Conservation (phyloP, 345 rosid species). For the Camelina hispida region DNA sequence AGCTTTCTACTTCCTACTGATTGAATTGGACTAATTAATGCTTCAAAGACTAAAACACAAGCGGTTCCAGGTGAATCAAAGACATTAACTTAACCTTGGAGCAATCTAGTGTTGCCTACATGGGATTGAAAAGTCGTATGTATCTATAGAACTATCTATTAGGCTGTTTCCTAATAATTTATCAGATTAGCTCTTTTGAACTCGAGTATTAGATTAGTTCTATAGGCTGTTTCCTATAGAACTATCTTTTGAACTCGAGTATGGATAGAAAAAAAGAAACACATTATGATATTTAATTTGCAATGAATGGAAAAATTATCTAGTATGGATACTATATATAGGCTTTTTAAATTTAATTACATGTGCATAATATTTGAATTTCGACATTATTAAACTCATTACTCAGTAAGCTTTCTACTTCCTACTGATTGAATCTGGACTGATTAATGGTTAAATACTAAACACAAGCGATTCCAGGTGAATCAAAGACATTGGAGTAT, state of each 20-base stretch:
- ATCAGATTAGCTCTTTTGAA: slow-evolving; percentile 20
- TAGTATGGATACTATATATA: not conserved
- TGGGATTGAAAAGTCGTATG: slow-evolving; percentile 36
- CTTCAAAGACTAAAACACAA: slow-evolving; percentile 3
- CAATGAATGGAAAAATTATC: slow-evolving; percentile 5
- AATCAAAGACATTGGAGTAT: slow-evolving; percentile 71
- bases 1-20: not conserved
- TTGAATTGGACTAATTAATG: not conserved
- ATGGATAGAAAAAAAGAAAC: not conserved
- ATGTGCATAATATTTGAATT: not conserved
- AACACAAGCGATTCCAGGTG: slow-evolving; percentile 89
- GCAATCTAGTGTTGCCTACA: slow-evolving; percentile 76
- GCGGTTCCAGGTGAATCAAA: slow-evolving; percentile 87
- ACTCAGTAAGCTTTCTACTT: not conserved
- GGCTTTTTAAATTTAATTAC: not conserved
- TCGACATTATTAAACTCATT: not conserved
- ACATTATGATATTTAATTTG: not conserved
- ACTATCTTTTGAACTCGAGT: no score
- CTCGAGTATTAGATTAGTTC: no score
- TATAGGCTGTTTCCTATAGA: no score
- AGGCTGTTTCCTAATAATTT: slow-evolving; percentile 31
- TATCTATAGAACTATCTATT: slow-evolving; percentile 22
- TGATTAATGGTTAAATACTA: not conserved
- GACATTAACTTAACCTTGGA: slow-evolving; percentile 73
- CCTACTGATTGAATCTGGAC: not conserved